Conservation (phyloP, 1,284 basidiomycete species). For the Sporisorium sorghi region DNA sequence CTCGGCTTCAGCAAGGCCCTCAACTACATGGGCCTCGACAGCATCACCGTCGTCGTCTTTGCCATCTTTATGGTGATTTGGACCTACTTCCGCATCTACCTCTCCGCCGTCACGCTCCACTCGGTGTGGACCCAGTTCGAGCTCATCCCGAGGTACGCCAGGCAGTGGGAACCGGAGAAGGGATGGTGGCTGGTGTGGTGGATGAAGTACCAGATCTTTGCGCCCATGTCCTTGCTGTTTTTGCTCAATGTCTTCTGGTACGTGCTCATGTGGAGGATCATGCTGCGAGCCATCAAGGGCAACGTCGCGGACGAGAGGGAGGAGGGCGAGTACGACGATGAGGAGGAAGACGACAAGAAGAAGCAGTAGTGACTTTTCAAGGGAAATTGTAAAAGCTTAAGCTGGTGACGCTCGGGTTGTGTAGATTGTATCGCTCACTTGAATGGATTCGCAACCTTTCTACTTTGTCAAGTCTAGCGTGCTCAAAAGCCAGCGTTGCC, state of each 20-base stretch:
- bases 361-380: constrained; percentile 16
- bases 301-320: constrained; percentile 58
- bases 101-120: constrained; percentile 87
- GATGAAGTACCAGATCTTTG: constrained; percentile 68
- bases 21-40: constrained; percentile 66
- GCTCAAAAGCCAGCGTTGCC: no score
- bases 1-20: constrained; percentile 72
- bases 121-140: constrained; percentile 87
- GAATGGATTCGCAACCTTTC: constrained; percentile 9
- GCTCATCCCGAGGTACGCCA: constrained; percentile 74
- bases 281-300: constrained; percentile 56
- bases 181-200: constrained; percentile 66
- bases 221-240: constrained; percentile 64
- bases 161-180: constrained; percentile 60
- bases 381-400: neutral
- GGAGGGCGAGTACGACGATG: constrained; percentile 65
- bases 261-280: constrained; percentile 65
- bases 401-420: constrained; percentile 1
- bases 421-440: neutral
- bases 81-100: constrained; percentile 90
- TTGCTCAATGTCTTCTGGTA: constrained; percentile 68
- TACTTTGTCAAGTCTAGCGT: neutral
- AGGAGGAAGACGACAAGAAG: constrained; percentile 51
- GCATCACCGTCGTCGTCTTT: constrained; percentile 54
- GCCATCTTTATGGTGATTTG: constrained; percentile 64